Evolutionary conservation across 2,329 filamentous ascomycete species (phyloP).

Genomic region (Chlorencoelia australis): DNA sequence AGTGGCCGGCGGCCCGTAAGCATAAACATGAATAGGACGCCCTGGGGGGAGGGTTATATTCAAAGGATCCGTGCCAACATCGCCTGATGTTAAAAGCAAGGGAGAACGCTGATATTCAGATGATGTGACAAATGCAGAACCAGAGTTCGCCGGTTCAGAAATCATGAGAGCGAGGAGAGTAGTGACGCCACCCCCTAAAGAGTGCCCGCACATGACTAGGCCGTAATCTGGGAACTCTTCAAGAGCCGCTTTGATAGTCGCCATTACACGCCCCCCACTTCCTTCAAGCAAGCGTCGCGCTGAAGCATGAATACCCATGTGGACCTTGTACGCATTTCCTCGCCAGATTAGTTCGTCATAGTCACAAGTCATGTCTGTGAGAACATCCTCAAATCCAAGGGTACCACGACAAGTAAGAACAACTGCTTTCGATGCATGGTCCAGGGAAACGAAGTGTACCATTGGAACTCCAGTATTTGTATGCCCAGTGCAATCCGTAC

Average conservation of each 20-base stretch:
- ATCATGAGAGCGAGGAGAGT: conserved; percentile 45
- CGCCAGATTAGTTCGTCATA: conserved; percentile 40
- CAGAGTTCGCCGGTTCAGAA: conserved; percentile 35
- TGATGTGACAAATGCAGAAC: conserved; percentile 44
- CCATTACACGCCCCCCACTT: conserved; percentile 39
- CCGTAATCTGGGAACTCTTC: conserved; percentile 46
- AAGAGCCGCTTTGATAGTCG: conserved; percentile 40
- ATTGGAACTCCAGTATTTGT: conserved; percentile 42
- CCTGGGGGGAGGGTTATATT: conserved; percentile 49
- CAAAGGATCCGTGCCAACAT: conserved; percentile 13
- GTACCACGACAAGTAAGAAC: conserved; percentile 45
- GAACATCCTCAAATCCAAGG: conserved; percentile 45
- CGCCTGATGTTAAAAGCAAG: conserved; percentile 49
- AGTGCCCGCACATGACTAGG: conserved; percentile 45
- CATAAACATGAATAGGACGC: conserved; percentile 68
- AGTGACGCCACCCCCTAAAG: conserved; percentile 43
- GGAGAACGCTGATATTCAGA: conserved; percentile 57
- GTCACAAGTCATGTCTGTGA: conserved; percentile 48
- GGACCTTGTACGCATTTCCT: conserved; percentile 42
- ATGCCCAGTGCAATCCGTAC: conserved; percentile 38
- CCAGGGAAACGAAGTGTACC: conserved; percentile 46
- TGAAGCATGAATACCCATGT: conserved; percentile 47
- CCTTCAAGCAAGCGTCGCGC: conserved; percentile 40
- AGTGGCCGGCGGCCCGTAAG: conserved; percentile 65
- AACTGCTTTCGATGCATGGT: conserved; percentile 45